These are phyloP conservation scores for Primulina huaijiensis DNA, from an alignment of 257 asterid species.

Conservation along the genomic window DNA sequence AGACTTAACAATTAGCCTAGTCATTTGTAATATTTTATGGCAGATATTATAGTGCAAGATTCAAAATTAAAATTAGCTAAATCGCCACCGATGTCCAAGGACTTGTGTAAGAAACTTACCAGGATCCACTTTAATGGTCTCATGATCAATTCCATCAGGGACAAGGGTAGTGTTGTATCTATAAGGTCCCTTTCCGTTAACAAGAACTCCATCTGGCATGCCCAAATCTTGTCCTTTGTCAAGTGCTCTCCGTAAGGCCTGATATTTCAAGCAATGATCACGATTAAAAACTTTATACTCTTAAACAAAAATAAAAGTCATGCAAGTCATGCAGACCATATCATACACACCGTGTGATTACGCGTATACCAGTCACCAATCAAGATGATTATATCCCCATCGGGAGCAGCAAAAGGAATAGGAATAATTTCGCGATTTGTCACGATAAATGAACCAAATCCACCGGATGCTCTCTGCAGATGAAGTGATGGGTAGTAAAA, in stretches of 20 bases:
- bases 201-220: conserved; percentile 93
- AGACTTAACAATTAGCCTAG: not conserved
- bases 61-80: not conserved
- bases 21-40: not conserved
- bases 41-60: not conserved
- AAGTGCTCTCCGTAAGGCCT: conserved; percentile 67
- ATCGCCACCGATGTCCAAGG: conserved; percentile 10
- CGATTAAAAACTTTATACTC: conserved; percentile 4
- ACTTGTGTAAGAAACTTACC: conserved; percentile 38
- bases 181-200: conserved; percentile 95
- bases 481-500: conserved; percentile 78
- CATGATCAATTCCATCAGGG: conserved; percentile 78
- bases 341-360: conserved; percentile 59
- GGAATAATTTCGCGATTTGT: conserved; percentile 61
- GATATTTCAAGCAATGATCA: conserved; percentile 7
- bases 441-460: conserved; percentile 71
- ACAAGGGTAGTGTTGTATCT: conserved; percentile 74
- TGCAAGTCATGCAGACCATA: not conserved
- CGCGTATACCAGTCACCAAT: conserved; percentile 94
- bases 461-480: conserved; percentile 95
- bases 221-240: conserved; percentile 72
- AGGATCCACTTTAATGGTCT: conserved; percentile 81
- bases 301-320: not conserved
- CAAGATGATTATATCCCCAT: conserved; percentile 73
- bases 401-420: conserved; percentile 70